Conservation (phyloP, 805 yeast genomes). For the Trichomonascus vanleenenianus region DNA sequence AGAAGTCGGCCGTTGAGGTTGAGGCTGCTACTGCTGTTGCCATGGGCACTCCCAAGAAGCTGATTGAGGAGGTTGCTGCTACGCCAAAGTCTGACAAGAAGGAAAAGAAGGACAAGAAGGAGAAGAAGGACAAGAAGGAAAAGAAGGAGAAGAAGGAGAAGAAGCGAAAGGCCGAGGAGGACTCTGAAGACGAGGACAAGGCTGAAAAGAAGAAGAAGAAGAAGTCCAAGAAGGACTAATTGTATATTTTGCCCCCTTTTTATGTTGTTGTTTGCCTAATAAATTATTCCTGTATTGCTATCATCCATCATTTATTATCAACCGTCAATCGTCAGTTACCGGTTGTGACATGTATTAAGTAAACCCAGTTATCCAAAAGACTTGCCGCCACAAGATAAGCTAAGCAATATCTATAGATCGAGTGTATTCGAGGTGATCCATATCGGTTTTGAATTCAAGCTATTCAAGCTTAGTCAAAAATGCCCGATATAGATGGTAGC, state of each 20-base stretch:
- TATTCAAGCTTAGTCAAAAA: no score
- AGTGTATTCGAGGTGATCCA: no score
- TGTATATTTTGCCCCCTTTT: background rate
- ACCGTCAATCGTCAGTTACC: no score
- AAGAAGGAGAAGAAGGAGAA: conserved; percentile 58
- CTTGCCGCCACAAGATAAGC: no score
- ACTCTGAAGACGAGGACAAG: conserved; percentile 41
- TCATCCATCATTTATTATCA: no score
- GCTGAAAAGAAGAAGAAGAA: conserved; percentile 47
- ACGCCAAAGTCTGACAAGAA: conserved; percentile 38
- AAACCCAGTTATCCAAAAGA: no score
- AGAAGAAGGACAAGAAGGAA: conserved; percentile 44
- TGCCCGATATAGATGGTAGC: no score
- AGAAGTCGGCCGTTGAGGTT: conserved; percentile 13
- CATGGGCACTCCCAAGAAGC: conserved; percentile 15
- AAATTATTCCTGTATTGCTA: no score
- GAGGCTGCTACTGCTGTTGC: conserved; percentile 13
- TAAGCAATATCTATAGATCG: no score
- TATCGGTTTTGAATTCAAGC: no score
- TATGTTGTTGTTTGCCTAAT: no score
- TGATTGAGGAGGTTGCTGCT: conserved; percentile 15
- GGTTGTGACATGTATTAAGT: no score
- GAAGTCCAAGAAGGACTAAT: conserved; percentile 18
- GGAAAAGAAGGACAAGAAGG: conserved; percentile 48
- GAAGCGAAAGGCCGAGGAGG: conserved; percentile 47